Evolutionary conservation across 345 rosid species (phyloP).

Genomic region (Populus alba): DNA sequence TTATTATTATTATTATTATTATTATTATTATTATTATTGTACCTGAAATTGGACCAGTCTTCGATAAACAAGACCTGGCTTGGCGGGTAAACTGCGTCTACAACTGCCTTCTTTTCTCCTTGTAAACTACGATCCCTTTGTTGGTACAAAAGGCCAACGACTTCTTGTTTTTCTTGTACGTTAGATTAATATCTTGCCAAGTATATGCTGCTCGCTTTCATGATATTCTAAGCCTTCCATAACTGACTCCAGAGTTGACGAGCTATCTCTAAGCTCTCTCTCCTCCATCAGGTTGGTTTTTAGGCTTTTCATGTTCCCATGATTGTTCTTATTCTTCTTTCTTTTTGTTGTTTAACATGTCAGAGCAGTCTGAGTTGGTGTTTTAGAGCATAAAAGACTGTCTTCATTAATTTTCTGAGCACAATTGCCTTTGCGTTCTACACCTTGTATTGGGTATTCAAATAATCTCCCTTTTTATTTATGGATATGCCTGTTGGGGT

Average conservation of each 20-base stretch:
- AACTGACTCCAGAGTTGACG: neutral
- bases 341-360: neutral
- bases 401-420: neutral
- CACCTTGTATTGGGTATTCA: neutral
- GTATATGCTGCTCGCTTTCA: neutral
- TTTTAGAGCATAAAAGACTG: neutral
- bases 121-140: neutral
- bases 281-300: constrained; percentile 1
- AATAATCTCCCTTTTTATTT: neutral
- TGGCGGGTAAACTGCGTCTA: constrained; percentile 6
- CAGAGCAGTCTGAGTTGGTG: neutral
- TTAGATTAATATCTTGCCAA: neutral
- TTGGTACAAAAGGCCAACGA: neutral
- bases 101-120: neutral
- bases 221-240: neutral
- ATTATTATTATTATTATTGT: neutral
- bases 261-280: neutral
- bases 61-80: neutral
- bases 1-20: too few species aligned
- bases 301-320: neutral
- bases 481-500: neutral
- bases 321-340: constrained; percentile 1
- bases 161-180: neutral
- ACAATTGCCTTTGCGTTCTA: neutral
- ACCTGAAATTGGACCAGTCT: neutral